Base-by-base conservation (phyloP, 2,329 filamentous ascomycete species). In the Colletotrichum eleusines region DNA sequence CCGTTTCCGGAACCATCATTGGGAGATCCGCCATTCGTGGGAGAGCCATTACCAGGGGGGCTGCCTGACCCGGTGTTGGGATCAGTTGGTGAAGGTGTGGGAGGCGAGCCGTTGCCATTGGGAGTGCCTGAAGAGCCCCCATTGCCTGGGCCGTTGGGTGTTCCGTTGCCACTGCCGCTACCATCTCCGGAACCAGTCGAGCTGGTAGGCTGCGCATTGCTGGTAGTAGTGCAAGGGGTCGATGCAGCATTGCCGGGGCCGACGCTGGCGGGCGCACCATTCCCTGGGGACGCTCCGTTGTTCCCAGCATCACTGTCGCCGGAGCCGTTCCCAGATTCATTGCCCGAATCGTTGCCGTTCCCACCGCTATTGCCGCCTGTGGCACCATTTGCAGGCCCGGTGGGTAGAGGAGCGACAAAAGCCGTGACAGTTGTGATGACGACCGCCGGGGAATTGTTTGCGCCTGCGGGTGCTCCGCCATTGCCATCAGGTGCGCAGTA, bases 401-500 rank as follows among this genome's bases (percentile, higher is more conserved):
- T 68, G 28, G 68, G 58, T 4, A 57, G 40, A 31, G 55, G 40
- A 18, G 35, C 33, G 6, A 72, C 33, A 28, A 68, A 58, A 38
- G 64, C 68, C 28, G 68, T 71, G 14, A 71, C 58, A 12, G 64
- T 71, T 2, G 51, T 68, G 53, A 68, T 28, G 11, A 68, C 58
- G 2, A 67, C 51, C 7, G 44, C 57, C 0, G 71, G 14, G 26
- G 60, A 44, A 1, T 48, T 51, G 14, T 69, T 35, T 8, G 60
- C 42, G 11, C 38, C 54, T 53, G 69, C 62, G 1, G 59, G 40
- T 23, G 35, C n/a, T 20, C 28, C 31, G 7, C 66, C 65, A 4
- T 33, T 63, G 8, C 61, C 54, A 20, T 59, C 60, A 18, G 74
- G 62, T 48, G 72, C 73, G 48, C 77, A 80, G 53, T 77, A 80